These are phyloP conservation scores for Beauveria brongniartii DNA, from an alignment of 2,329 filamentous ascomycete species.

Conservation along the genomic window DNA sequence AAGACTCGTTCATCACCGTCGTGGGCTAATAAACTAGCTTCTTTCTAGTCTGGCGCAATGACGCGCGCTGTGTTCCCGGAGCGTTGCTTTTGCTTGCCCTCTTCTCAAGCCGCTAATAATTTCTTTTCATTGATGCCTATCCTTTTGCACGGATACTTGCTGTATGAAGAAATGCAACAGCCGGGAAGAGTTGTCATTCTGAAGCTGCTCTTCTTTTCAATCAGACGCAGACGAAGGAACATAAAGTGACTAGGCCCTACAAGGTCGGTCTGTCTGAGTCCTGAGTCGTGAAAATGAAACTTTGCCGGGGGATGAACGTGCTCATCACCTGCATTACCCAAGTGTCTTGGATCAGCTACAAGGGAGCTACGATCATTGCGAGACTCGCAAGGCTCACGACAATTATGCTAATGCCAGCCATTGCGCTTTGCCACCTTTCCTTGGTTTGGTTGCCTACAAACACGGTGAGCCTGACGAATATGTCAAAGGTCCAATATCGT, in stretches of 20 bases:
- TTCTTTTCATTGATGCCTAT: neutral
- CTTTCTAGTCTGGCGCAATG: neutral
- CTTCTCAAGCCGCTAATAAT: neutral
- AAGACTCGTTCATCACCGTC: neutral
- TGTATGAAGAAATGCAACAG: neutral
- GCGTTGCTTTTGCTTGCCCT: neutral
- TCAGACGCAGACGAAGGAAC: neutral
- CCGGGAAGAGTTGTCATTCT: neutral
- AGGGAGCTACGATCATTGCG: neutral
- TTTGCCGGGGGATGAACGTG: neutral
- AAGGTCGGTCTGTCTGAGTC: neutral
- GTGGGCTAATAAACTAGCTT: neutral
- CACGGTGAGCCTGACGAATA: too few species aligned
- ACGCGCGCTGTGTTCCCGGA: neutral
- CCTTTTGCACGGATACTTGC: neutral
- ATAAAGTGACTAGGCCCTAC: neutral
- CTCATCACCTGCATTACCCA: neutral
- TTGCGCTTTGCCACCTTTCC: too few species aligned
- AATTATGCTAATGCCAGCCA: neutral
- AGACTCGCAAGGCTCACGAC: neutral
- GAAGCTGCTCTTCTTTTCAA: neutral
- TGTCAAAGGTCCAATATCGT: neutral
- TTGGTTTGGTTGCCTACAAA: neutral
- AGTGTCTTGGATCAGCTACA: conserved; percentile 6
- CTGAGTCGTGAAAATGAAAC: neutral